A percentile compares a stretch with the other conserved stretches of the same genome.
phyloP scores from a whole-genome alignment of 768 basidiomycete species.

The Cubamyces sp. region DNA sequence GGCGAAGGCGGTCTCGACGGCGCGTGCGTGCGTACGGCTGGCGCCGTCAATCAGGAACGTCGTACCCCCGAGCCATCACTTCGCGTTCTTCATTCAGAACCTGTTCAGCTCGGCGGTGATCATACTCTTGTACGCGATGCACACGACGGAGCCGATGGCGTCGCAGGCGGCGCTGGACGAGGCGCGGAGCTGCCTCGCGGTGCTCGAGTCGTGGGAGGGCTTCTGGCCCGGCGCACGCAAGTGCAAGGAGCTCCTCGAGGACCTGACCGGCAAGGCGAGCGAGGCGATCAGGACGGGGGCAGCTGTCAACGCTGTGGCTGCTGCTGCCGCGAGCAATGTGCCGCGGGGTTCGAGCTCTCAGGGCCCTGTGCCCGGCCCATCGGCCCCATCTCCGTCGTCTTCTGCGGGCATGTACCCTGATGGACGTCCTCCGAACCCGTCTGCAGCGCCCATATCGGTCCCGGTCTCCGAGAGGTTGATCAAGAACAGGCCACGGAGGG shows the following conservation, averaged over 20 bases:
- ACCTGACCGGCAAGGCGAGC: constrained; percentile 68
- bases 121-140: constrained; percentile 85
- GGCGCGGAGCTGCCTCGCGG: constrained; percentile 69
- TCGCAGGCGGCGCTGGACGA: constrained; percentile 82
- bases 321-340: constrained; percentile 26
- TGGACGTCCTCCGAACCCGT: constrained; percentile 19
- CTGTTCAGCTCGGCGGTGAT: constrained; percentile 89
- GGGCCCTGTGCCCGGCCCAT: constrained; percentile 9
- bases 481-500: constrained; percentile 35
- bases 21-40: constrained; percentile 82
- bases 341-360: constrained; percentile 22
- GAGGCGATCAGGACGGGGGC: constrained; percentile 55
- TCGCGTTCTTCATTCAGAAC: constrained; percentile 89
- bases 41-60: constrained; percentile 84
- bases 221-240: constrained; percentile 88
- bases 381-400: constrained; percentile 23
- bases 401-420: constrained; percentile 24
- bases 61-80: constrained; percentile 83
- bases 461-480: constrained; percentile 30
- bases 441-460: constrained; percentile 26
- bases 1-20: constrained; percentile 79
- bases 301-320: constrained; percentile 7
- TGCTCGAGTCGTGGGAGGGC: constrained; percentile 82
- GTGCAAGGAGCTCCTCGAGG: constrained; percentile 79
- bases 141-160: constrained; percentile 66